Base-by-base conservation (phyloP, 75 land plant genomes). In the Cryptomeria japonica region DNA sequence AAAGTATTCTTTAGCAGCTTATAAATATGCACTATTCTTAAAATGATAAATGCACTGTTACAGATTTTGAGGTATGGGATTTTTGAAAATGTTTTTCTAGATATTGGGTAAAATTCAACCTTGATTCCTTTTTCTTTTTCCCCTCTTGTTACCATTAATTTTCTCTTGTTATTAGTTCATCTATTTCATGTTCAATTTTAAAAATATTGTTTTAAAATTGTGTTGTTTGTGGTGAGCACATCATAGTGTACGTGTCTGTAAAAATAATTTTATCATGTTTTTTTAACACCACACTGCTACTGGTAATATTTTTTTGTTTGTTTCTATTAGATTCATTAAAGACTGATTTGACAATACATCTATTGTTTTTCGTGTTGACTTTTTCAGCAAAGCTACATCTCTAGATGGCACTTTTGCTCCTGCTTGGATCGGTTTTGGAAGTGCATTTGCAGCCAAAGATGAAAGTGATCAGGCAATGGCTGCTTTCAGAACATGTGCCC, bases 401-500 rank as follows among this genome's bases (percentile, higher is more conserved):
- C 44, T 98, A 39, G 99, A 97, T 87, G 96, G 96, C 32, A 90
- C 99, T 75, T 98, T 97, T 94, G 87, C 96, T n/a, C 97, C 99
- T 90, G 99, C 99, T 80, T 96, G 95, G 99, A 94, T 98, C n/a
- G 99, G 99, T 64, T 92, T 87, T 85, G 99, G 99, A 22, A 97
- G 95, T 95, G 99, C 99, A 64, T 97, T 91, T 95, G 97, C 99
- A 84, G 99, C 95, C n/a, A 93, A 95, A 93, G 96, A 97, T 85
- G 99, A 98, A 89, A 94, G 95, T 90, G 99, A 98, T 89, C 99
- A 98, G 88, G 99, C 99, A 85, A 95, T 97, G 99, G 93, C 94
- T 80, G 93, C 95, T 36, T 98, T 92, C 89, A 93, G 99, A 31
- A 96, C 99, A 75, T 97, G 95, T 77, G 95, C 97, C 90, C 97